Base-by-base conservation (phyloP, 345 rosid species). In the Brassica incana region DNA sequence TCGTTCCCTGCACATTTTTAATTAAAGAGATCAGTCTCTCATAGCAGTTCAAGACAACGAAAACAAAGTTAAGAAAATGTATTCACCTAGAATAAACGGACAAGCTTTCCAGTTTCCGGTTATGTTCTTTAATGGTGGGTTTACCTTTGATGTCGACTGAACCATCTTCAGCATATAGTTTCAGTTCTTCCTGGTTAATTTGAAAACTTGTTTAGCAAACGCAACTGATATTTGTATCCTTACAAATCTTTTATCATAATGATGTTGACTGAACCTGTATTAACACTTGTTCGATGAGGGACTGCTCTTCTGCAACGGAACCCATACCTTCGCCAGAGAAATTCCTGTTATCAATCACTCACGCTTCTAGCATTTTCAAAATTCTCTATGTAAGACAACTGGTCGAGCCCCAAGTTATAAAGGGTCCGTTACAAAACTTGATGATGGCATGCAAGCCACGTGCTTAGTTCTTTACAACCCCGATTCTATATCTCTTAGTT, bases 41-140 rank as follows among this genome's bases (percentile, higher is more conserved):
- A 12, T 2, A 50, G 6, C 20, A 5, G 18, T 50, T n/a, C 8
- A n/a, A 50, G 18, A n/a, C 2, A 50, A 5, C 2, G 58, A 50
- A 50, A n/a, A n/a, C 18, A n/a, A 14, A 50, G 58, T n/a, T 8
- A 50, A 50, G 8, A 50, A 18, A 2, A 18, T 54, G 5, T 11
- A 90, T 50, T 50, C 60, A 54, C 97, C 99, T 74, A 90, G 81
- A 67, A 94, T 92, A 56, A 82, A 94, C 15, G 92, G 93, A 80
- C 97, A 90, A 77, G 97, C 97, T 75, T 73, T 91, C 97, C 92
- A 90, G 73, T 90, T 92, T 80, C 97, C 93, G 15, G 92, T 91
- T 74, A 56, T 71, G 40, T 79, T 77, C 72, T 81, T 92, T 48
- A 88, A 74, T 1, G 94, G 96, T 14, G 91, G 90, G 67, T 86